phyloP scores from a whole-genome alignment of 352 stramenopile species.

The Blastocystis sp. region DNA sequence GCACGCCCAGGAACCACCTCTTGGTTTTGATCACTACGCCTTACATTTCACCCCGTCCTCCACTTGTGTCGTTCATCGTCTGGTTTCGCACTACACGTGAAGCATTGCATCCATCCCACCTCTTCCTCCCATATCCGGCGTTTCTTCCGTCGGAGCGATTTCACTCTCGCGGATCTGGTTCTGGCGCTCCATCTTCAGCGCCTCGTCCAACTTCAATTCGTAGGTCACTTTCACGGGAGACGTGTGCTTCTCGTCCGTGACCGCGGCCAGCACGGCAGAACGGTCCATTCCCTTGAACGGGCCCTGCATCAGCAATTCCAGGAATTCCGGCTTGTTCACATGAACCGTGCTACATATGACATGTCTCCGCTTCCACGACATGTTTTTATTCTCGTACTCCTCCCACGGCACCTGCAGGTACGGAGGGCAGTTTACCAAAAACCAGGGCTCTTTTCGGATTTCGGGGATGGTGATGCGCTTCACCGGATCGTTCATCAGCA shows the following conservation, averaged over 20 bases:
- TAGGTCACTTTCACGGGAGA: constrained; percentile 70
- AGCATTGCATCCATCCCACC: not conserved
- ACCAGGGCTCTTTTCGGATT: constrained; percentile 96
- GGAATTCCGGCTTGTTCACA: constrained; percentile 61
- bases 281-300: constrained; percentile 68
- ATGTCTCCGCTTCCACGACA: not conserved
- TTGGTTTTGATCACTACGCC: constrained; percentile 73
- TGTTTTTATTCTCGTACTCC: constrained; percentile 36
- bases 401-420: constrained; percentile 85
- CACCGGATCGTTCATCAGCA: constrained; percentile 98
- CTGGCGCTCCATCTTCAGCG: constrained; percentile 69
- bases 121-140: not conserved
- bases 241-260: constrained; percentile 35
- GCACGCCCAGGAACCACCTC: constrained; percentile 97
- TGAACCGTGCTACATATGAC: constrained; percentile 12
- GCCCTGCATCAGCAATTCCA: constrained; percentile 67
- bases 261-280: constrained; percentile 57
- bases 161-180: constrained; percentile 27
- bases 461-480: constrained; percentile 97
- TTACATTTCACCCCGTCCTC: not conserved
- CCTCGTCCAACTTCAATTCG: constrained; percentile 70
- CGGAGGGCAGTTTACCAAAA: constrained; percentile 91
- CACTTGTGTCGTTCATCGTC: constrained; percentile 16
- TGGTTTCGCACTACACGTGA: constrained; percentile 9
- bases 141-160: not conserved